Conservation (phyloP, 352 stramenopile species). For the Pythium dissotocum region DNA sequence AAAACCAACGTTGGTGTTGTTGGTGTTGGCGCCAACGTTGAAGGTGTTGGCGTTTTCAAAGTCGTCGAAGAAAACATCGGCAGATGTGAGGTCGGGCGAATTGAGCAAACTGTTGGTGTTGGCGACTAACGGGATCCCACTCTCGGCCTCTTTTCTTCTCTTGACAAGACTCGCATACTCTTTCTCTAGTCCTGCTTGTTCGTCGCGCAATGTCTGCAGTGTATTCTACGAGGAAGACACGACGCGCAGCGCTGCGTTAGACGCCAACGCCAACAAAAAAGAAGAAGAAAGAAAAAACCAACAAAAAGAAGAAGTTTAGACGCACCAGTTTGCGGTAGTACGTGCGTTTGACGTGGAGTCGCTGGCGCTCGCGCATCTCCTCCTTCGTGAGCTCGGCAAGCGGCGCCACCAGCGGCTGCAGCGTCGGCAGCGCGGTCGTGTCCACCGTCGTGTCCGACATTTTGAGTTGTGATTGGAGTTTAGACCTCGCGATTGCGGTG, state of each 20-base stretch:
- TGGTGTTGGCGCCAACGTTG: neutral
- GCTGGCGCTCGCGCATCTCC: constrained; percentile 21
- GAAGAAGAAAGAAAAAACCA: no score
- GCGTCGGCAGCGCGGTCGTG: constrained; percentile 3
- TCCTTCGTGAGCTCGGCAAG: constrained; percentile 19
- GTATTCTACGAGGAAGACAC: constrained; percentile 9
- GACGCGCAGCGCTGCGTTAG: neutral
- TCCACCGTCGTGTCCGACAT: neutral
- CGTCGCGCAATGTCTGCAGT: constrained; percentile 16
- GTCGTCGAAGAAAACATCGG: neutral
- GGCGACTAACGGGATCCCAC: neutral
- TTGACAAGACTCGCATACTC: constrained; percentile 14
- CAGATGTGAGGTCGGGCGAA: no score
- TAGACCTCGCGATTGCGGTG: neutral
- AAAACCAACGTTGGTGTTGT: neutral
- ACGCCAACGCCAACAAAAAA: neutral
- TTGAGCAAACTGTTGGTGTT: no score
- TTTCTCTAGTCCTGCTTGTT: constrained; percentile 10
- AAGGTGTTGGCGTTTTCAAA: neutral
- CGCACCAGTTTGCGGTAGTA: constrained; percentile 31
- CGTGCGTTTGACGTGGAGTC: constrained; percentile 25
- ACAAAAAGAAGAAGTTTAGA: neutral
- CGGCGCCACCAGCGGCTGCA: constrained; percentile 23
- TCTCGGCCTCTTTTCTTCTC: constrained; percentile 7
- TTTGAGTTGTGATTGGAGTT: neutral